Conservation (phyloP, 805 yeast genomes). For the Priceomyces melissophilus region DNA sequence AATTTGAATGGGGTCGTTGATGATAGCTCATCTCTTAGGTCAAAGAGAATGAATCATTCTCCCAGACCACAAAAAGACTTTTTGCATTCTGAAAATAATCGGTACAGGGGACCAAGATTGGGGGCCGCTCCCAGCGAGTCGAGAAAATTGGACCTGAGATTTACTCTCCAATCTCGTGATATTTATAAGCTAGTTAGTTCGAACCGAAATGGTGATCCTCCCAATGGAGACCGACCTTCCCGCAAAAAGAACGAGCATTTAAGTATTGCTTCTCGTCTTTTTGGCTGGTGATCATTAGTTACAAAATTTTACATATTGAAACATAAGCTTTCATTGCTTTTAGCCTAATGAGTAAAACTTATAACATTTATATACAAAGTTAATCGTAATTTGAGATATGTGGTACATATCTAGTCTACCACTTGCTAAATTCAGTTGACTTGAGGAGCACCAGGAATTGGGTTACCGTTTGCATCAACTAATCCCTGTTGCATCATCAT, state of each 20-base stretch:
- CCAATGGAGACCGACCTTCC: background rate
- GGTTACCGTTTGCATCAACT: slow-evolving; percentile 80
- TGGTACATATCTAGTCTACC: background rate
- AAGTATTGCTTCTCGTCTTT: slow-evolving; percentile 27
- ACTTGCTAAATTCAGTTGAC: slow-evolving; percentile 8
- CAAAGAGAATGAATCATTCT: slow-evolving; percentile 11
- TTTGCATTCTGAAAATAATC: slow-evolving; percentile 7
- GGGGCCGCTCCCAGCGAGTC: background rate
- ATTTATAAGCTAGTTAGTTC: slow-evolving; percentile 12
- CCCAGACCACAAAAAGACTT: slow-evolving; percentile 7
- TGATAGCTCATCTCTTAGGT: slow-evolving; percentile 10
- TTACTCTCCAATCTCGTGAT: slow-evolving; percentile 11
- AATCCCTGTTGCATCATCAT: slow-evolving; percentile 88
- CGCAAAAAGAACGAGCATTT: background rate
- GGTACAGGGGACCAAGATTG: slow-evolving; percentile 2
- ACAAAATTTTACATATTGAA: background rate
- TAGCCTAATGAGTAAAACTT: slow-evolving; percentile 2
- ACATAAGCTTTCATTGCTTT: slow-evolving; percentile 1
- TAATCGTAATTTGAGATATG: background rate
- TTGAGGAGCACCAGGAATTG: slow-evolving; percentile 76
- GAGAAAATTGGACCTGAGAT: background rate
- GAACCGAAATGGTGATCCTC: background rate
- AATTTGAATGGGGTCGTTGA: slow-evolving; percentile 16
- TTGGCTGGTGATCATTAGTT: slow-evolving; percentile 34
- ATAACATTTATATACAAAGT: slow-evolving; percentile 7